These are phyloP conservation scores for Rhodotorula kratochvilovae DNA, from an alignment of 768 basidiomycete genomes.

Conservation along the genomic window DNA sequence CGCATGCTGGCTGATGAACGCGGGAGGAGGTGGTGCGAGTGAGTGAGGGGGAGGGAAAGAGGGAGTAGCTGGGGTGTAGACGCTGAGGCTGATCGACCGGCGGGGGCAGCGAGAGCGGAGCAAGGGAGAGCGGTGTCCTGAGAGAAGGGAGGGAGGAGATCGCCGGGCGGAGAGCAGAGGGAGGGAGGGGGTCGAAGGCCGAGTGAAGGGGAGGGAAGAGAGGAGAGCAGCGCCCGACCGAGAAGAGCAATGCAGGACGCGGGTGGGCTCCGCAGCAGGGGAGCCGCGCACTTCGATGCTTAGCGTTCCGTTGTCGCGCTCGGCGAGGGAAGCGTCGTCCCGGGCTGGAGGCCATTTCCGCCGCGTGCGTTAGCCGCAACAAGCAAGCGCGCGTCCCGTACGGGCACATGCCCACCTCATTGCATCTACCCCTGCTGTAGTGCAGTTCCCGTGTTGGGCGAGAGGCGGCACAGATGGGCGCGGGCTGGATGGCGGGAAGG, in stretches of 20 bases:
- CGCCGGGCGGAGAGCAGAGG: not conserved
- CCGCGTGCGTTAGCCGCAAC: not conserved
- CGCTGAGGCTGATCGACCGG: not conserved
- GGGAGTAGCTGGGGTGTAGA: not conserved
- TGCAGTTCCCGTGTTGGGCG: not conserved
- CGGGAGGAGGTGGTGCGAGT: too few species aligned
- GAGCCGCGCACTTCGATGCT: not conserved
- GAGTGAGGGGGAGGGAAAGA: not conserved
- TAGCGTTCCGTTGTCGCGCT: not conserved
- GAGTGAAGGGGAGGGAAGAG: slow-evolving; percentile 3
- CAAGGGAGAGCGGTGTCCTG: not conserved
- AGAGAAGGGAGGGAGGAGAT: not conserved
- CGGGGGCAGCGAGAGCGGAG: not conserved
- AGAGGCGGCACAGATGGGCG: not conserved
- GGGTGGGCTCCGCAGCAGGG: not conserved
- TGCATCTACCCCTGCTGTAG: not conserved
- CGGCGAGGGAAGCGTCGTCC: not conserved
- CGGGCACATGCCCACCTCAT: not conserved
- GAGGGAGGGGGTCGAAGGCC: not conserved
- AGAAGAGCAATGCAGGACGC: not conserved
- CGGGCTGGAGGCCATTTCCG: too few species aligned
- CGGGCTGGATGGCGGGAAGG: not conserved
- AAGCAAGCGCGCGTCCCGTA: not conserved
- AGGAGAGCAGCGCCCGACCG: not conserved
- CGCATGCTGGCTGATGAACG: slow-evolving; percentile 6